phyloP scores from a whole-genome alignment of 2,329 filamentous ascomycete species.

The Fonsecaea multimorphosa region DNA sequence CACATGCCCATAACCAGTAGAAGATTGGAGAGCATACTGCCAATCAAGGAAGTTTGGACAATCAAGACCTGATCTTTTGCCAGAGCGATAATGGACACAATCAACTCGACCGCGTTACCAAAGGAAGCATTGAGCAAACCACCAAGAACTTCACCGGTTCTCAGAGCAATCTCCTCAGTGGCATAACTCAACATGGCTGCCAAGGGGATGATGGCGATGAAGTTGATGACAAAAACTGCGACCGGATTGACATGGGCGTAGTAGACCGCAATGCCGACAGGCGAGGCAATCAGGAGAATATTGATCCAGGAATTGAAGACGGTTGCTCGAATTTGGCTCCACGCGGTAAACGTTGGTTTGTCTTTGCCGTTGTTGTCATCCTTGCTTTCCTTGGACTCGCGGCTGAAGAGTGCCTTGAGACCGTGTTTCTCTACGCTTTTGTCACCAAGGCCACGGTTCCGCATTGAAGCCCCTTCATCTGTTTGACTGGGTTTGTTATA shows the following conservation, averaged over 20 bases:
- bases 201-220: constrained; percentile 88
- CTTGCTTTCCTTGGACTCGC: constrained; percentile 7
- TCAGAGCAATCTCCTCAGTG: constrained; percentile 84
- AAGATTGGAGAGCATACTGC: constrained; percentile 88
- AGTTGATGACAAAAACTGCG: constrained; percentile 84
- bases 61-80: constrained; percentile 76
- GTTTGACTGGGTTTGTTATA: constrained; percentile 19
- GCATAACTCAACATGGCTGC: constrained; percentile 86
- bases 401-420: constrained; percentile 24
- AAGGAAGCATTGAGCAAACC: constrained; percentile 90
- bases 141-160: constrained; percentile 81
- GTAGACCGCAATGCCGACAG: constrained; percentile 60
- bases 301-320: constrained; percentile 88
- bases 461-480: constrained; percentile 21
- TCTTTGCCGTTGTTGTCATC: constrained; percentile 38
- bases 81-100: constrained; percentile 85
- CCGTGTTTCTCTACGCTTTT: constrained; percentile 24
- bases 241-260: constrained; percentile 66
- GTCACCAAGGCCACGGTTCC: constrained; percentile 19
- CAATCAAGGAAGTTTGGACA: constrained; percentile 90
- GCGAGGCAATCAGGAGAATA: constrained; percentile 69
- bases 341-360: constrained; percentile 57
- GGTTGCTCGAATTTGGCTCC: constrained; percentile 74
- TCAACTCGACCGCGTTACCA: constrained; percentile 88
- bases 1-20: constrained; percentile 89